These are phyloP conservation scores for Pisolithus tinctorius DNA, from an alignment of 768 basidiomycete genomes.

Conservation along the genomic window DNA sequence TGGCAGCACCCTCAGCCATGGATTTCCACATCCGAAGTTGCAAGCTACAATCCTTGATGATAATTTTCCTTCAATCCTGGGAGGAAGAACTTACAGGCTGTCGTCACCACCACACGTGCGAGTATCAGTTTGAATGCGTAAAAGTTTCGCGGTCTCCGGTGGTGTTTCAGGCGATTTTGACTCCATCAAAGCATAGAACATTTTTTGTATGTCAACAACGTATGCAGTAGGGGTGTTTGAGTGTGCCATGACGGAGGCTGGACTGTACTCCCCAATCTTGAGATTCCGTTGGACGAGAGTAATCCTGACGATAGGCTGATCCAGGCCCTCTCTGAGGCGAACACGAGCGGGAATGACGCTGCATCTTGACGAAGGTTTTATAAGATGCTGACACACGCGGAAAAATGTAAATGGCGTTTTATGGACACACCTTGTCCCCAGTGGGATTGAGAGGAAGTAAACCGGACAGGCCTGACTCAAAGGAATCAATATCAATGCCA, in stretches of 20 bases:
- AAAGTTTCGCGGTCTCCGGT: constrained; percentile 26
- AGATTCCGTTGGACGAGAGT: constrained; percentile 2
- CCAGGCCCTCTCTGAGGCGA: constrained; percentile 3
- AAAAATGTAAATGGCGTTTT: neutral
- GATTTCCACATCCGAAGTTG: constrained; percentile 39
- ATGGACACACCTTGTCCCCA: constrained; percentile 5
- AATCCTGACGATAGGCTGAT: neutral
- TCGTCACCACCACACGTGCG: constrained; percentile 48
- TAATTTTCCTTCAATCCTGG: neutral
- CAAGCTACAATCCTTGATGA: constrained; percentile 21
- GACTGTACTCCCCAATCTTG: neutral
- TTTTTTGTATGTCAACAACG: constrained; percentile 35
- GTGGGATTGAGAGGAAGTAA: constrained; percentile 8
- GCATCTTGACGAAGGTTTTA: constrained; percentile 1
- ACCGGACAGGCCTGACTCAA: constrained; percentile 32
- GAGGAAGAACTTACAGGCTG: constrained; percentile 33
- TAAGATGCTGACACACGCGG: neutral
- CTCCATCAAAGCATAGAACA: constrained; percentile 37
- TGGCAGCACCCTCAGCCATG: constrained; percentile 39
- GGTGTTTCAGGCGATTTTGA: constrained; percentile 16
- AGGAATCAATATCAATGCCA: constrained; percentile 36
- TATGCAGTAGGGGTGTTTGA: constrained; percentile 21
- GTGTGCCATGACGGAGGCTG: neutral
- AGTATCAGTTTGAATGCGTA: constrained; percentile 28
- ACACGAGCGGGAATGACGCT: constrained; percentile 6